Evolutionary conservation across 2,329 filamentous ascomycete species (phyloP), one percentile per base, ranked within the genome.

Genomic region (Xylariaceae sp.): DNA sequence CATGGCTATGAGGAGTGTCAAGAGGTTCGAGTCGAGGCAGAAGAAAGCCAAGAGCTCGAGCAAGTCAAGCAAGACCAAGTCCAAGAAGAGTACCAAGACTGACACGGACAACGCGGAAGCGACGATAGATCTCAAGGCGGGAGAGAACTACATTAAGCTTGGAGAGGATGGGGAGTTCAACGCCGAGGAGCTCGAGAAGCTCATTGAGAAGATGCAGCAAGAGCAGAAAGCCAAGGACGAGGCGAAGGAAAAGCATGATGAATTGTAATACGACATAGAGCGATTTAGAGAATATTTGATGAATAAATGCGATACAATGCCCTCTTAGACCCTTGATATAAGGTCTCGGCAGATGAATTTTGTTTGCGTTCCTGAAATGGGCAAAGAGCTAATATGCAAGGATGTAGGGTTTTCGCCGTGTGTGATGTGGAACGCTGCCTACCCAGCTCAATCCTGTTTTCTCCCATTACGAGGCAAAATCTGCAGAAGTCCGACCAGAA

Each of bases 1-100:
- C 20, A 74, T 91, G 39, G 76, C 88, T 44, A 79, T 85, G 72
- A 85, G 82, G 71, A 79, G 79, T 45, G 79, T 85, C 57, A 76
- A 72, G 55, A 74, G 75, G 56, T 75, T 76, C 42, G 75, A 76
- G 56, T 68, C 66, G 53, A 67, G 66, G 54, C 66, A 67, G 53
- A 70, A 70, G 55, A 73, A 71, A 58, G 64, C 64, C 37, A 63
- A 56, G 27, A 63, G 57, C 53, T 58, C 62, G 32, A 61, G 57
- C 60, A 77, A 77, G 55, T 53, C 62, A 22, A 59, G 45, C 58
- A 77, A 77, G 56, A 63, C 61, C 22, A 69, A 69, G 61, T 63
- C 65, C 35, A 65, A 69, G 56, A 68, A 64, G 52, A 61, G 68
- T 22, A 72, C 52, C 16, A 62, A 59, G 60, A 65, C 48, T 38